phyloP scores from a whole-genome alignment of 2,329 filamentous ascomycete species.

The Sclerotinia subarctica region DNA sequence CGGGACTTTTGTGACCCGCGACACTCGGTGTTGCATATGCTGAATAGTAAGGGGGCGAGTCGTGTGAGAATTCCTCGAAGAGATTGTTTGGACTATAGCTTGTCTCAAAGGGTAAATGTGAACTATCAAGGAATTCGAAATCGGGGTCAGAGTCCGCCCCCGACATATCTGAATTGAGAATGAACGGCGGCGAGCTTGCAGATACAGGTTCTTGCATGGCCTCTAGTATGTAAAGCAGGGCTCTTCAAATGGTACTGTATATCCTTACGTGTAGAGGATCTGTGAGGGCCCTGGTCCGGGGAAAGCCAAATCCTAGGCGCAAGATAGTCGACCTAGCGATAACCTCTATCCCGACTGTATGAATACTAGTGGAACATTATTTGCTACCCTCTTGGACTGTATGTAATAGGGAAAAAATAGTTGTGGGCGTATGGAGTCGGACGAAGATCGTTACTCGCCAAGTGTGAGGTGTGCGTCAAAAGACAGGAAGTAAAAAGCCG shows the following conservation, averaged over 20 bases:
- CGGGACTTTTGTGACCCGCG: slow-evolving; percentile 24
- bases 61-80: slow-evolving; percentile 33
- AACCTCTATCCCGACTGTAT: neutral
- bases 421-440: slow-evolving; percentile 1
- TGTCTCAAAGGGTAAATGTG: slow-evolving; percentile 35
- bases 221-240: slow-evolving; percentile 5
- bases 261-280: slow-evolving; percentile 13
- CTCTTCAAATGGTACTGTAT: slow-evolving; percentile 6
- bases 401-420: neutral
- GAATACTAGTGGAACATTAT: slow-evolving; percentile 11
- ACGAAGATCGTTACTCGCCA: slow-evolving; percentile 16
- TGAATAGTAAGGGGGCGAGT: slow-evolving; percentile 30
- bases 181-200: slow-evolving; percentile 38
- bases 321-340: neutral
- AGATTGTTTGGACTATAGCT: slow-evolving; percentile 37
- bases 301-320: neutral
- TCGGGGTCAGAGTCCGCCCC: slow-evolving; percentile 38
- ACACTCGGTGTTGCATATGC: slow-evolving; percentile 33
- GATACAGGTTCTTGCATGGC: slow-evolving; percentile 35
- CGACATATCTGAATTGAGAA: slow-evolving; percentile 40
- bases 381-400: neutral
- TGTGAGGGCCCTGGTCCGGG: slow-evolving; percentile 4
- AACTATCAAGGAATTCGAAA: slow-evolving; percentile 41
- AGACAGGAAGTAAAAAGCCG: neutral
- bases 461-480: slow-evolving; percentile 12